Evolutionary conservation across 2,329 filamentous ascomycete species (phyloP), one percentile per base, ranked within the genome.

Genomic region (Penicillium sp.): DNA sequence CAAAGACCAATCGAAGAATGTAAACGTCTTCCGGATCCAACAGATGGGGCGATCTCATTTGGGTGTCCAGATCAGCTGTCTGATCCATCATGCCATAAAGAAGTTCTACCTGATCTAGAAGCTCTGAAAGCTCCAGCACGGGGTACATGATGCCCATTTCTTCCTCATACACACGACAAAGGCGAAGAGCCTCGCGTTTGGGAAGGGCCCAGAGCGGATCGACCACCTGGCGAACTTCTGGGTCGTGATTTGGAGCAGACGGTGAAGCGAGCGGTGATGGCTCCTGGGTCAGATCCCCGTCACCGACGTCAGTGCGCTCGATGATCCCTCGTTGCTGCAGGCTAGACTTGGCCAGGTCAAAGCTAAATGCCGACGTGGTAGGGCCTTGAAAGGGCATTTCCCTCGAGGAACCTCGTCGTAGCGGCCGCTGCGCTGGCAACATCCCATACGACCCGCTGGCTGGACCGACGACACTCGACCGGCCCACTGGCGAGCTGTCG

Each of bases 141-240:
- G 91, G 91, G 67, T 95, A 95, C 89, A 95, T 94, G 62, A 92
- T 82, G 29, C 89, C 89, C 70, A 94, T 86, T 68, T 96, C 91
- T 62, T 96, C 90, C 58, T 95, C 88, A 65, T 93, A 92, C 0
- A 95, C 77, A 8, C 81, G 79, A 59, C 89, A 89, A 7, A 96
- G 74, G 1, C 89, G 83, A n/a, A 91, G 69, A 61, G 93, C 89
- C 67, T 96, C 90, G 18, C 87, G 81, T 66, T 86, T 85, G 43
- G 81, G 80, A 38, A 94, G 81, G 13, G 84, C 81, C 83, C 90
- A 90, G 9, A 96, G 79, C 0, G 90, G 89, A 65, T 96, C 91
- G 54, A 75, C 73, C 1, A 60, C 69, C 60, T 75, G 75, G 24
- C 49, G 62, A 36, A 62, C 56, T 3, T 70, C 54, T 54, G 65